Conservation (phyloP, 768 basidiomycete species). For the Infundibulicybe gibba region DNA sequence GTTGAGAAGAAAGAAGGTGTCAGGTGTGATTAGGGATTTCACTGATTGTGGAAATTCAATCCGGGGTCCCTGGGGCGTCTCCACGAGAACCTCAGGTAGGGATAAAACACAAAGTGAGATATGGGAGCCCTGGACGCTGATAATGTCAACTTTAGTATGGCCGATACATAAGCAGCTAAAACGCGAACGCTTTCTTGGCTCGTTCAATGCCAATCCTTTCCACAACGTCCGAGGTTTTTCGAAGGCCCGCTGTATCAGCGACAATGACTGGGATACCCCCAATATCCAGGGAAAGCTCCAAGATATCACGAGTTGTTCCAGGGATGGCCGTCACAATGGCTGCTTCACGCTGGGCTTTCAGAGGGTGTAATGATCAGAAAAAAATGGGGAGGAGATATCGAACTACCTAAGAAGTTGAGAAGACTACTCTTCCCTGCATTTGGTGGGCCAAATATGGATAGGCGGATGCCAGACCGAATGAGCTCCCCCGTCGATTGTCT, state of each 20-base stretch:
- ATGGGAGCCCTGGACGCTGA: conserved; percentile 65
- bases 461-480: conserved; percentile 72
- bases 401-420: conserved; percentile 76
- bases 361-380: neutral
- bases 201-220: conserved; percentile 81
- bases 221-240: conserved; percentile 64
- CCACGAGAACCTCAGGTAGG: conserved; percentile 40
- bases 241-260: conserved; percentile 84
- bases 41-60: conserved; percentile 43
- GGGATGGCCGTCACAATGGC: conserved; percentile 87
- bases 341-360: conserved; percentile 75
- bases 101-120: conserved; percentile 81
- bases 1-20: conserved; percentile 75
- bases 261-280: conserved; percentile 79
- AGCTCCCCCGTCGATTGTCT: conserved; percentile 83
- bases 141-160: neutral
- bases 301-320: conserved; percentile 86
- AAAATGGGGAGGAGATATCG: conserved; percentile 2
- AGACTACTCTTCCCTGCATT: conserved; percentile 92
- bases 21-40: conserved; percentile 40
- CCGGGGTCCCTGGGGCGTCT: conserved; percentile 7
- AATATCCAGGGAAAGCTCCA: conserved; percentile 85
- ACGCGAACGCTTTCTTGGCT: conserved; percentile 55
- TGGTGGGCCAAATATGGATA: conserved; percentile 90
- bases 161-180: neutral